Conservation (phyloP, 1,139 yeast genomes). For the Scheffersomyces lignicola region DNA sequence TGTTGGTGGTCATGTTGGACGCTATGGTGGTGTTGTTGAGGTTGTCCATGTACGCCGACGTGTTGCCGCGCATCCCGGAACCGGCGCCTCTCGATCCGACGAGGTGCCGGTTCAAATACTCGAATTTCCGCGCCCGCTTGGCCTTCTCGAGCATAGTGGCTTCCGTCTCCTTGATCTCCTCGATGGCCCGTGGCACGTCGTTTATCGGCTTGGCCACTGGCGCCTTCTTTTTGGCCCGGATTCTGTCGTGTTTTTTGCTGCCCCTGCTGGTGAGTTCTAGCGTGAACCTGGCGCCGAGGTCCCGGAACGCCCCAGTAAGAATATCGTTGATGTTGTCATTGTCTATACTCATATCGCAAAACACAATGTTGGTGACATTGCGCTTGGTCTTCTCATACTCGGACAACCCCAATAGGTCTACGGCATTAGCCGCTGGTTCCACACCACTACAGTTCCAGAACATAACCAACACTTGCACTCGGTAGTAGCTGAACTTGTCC, state of each 20-base stretch:
- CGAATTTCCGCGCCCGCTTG: conserved; percentile 28
- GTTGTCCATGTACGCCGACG: conserved; percentile 20
- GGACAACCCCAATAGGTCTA: conserved; percentile 17
- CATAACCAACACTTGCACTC: conserved; percentile 37
- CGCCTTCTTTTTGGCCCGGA: conserved; percentile 6
- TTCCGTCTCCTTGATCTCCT: conserved; percentile 25
- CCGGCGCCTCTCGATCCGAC: too few relatives aligned
- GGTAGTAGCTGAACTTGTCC: conserved; percentile 33
- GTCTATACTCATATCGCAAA: conserved; percentile 39
- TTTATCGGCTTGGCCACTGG: not conserved
- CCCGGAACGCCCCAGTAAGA: conserved; percentile 25
- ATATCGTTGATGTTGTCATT: conserved; percentile 28
- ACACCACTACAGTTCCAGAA: conserved; percentile 37
- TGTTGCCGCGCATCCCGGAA: too few relatives aligned
- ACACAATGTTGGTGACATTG: conserved; percentile 20
- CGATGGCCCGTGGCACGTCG: conserved; percentile 11
- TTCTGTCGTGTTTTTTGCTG: conserved; percentile 16
- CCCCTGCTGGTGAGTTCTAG: conserved; percentile 38
- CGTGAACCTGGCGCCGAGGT: conserved; percentile 23
- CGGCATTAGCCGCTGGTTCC: conserved; percentile 17
- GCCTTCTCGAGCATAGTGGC: conserved; percentile 29
- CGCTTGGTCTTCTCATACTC: conserved; percentile 9
- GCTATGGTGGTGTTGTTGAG: conserved; percentile 18
- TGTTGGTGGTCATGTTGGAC: conserved; percentile 21
- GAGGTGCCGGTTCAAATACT: conserved; percentile 38